A percentile compares a stretch with the other conserved stretches of the same genome.
These are phyloP conservation scores for Symbiotaphrina buchneri DNA, from an alignment of 495 filamentous ascomycete species.

Conservation along the genomic window DNA sequence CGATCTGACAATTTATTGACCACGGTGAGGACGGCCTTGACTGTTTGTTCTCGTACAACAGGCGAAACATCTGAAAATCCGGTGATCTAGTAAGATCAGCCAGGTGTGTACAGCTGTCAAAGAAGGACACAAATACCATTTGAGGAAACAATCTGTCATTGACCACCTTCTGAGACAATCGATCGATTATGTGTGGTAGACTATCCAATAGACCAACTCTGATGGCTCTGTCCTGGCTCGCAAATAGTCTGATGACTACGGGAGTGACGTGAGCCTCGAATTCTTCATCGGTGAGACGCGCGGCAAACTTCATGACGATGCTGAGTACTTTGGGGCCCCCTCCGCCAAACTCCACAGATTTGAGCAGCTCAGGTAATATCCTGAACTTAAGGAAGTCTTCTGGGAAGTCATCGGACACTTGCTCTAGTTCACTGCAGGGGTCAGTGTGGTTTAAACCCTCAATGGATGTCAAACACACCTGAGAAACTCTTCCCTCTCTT, in stretches of 20 bases:
- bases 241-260: conserved; percentile 69
- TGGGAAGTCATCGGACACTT: conserved; percentile 77
- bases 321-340: conserved; percentile 81
- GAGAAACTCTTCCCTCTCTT: conserved; percentile 68
- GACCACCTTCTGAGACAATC: conserved; percentile 69
- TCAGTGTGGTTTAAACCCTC: not conserved
- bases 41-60: conserved; percentile 80
- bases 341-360: conserved; percentile 91
- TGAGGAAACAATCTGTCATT: conserved; percentile 95
- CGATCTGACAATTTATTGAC: conserved; percentile 80
- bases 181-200: conserved; percentile 76
- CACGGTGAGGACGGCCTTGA: conserved; percentile 74
- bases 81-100: conserved; percentile 31
- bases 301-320: conserved; percentile 72
- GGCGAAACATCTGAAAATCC: conserved; percentile 85
- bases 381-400: conserved; percentile 98
- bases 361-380: conserved; percentile 82
- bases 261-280: conserved; percentile 71
- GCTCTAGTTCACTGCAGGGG: conserved; percentile 47
- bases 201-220: conserved; percentile 83
- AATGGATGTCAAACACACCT: conserved; percentile 26
- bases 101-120: conserved; percentile 3
- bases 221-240: conserved; percentile 77
- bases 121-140: conserved; percentile 28
- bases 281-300: conserved; percentile 71